Base-by-base conservation (phyloP, 2,329 filamentous ascomycete genomes). In the Pestalotiopsis fici region DNA sequence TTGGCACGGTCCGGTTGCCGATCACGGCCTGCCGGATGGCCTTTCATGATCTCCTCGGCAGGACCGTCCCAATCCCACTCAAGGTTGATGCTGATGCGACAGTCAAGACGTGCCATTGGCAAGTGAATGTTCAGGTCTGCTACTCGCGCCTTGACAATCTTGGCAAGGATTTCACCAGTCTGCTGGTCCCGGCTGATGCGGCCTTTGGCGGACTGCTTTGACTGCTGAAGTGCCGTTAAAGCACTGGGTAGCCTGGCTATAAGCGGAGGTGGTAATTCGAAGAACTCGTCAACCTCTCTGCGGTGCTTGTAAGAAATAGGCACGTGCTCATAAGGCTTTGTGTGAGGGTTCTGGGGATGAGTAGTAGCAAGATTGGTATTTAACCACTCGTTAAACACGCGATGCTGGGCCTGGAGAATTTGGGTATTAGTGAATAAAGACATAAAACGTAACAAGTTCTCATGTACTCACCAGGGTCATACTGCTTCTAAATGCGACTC, bases 111-210 rank as follows among this genome's bases (percentile, higher is more conserved):
- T 9, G 87, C 88, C 62, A 84, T 83, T 0, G 96, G 95, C 72
- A 94, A 92, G 79, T 92, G 91, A 21, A 99, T 87, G 74, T 97
- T 92, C n/a, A 98, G 82, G 77, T 99, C 94, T 28, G 89, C 90
- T 15, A 98, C 86, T n/a, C 94, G 90, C 28, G 91, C 90, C 83
- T 99, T 99, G 79, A 99, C 90, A 74, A 99, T 98, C 78, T 93
- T 94, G 68, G 90, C 91, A 12, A 95, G 80, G 2, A 95, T 82
- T 67, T 90, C 84, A 28, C 87, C 86, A 0, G 89, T 93, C 74
- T 91, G 91, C 75, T 92, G 89, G 76, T 97, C 92, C 67, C 89
- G 88, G 2, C 93, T 95, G 5, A 97, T 88, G 21, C 94, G 90
- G 7, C 95, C 87, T 73, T 88, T 90, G 70, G 90, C 75, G 18